Evolutionary conservation across 257 asterid genomes (phyloP).

Genomic region (Knoxia roxburghii): DNA sequence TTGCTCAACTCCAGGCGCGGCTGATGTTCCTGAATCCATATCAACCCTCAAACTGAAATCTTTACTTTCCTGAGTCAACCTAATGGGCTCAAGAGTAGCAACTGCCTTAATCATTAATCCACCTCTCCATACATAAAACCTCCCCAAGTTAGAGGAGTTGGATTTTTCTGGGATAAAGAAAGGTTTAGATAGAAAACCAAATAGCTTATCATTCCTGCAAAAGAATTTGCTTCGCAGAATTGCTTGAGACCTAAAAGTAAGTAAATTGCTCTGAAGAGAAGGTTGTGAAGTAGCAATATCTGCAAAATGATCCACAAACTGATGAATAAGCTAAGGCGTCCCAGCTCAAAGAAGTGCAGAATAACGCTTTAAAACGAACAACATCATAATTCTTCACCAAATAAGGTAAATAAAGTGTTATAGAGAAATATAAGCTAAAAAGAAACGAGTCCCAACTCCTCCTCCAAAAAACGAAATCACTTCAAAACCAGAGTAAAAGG

Average conservation of each 20-base stretch:
- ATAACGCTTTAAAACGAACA: no score
- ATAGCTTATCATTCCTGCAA: constrained; percentile 40
- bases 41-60: constrained; percentile 40
- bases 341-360: neutral
- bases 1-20: constrained; percentile 24
- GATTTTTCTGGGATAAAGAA: constrained; percentile 27
- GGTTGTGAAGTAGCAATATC: constrained; percentile 82
- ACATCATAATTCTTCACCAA: no score
- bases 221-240: constrained; percentile 26
- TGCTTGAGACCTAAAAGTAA: constrained; percentile 44
- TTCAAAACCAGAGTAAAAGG: neutral
- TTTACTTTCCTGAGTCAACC: constrained; percentile 23
- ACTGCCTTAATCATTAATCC: constrained; percentile 56
- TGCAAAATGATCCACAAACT: constrained; percentile 35
- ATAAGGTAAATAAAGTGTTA: no score
- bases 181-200: constrained; percentile 36
- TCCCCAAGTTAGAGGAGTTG: constrained; percentile 27
- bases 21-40: constrained; percentile 31
- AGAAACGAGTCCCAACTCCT: neutral
- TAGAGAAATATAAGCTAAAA: neutral
- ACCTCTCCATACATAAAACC: constrained; percentile 34
- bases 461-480: neutral
- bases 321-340: constrained; percentile 1
- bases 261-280: constrained; percentile 47
- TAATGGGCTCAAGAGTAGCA: constrained; percentile 57